Base-by-base conservation (phyloP, 2,329 filamentous ascomycete species). In the Epichloe glyceriae region DNA sequence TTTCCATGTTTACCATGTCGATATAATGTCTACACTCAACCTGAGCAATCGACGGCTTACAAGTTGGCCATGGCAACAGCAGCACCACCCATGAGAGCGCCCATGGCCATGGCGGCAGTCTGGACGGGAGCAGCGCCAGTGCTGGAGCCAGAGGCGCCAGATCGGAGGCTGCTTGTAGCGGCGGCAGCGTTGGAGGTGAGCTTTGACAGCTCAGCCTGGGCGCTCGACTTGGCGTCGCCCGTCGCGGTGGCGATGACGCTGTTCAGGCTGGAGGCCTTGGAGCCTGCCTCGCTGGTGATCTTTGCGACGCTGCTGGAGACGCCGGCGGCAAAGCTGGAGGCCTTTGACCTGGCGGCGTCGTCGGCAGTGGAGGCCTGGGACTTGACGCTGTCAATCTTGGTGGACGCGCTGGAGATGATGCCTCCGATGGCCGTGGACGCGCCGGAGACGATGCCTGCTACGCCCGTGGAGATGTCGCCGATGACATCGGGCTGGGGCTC, bases 31-130 rank as follows among this genome's bases (percentile, higher is more conserved):
- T 10, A 30, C 26, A 10, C 26, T 4, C 8, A 30, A 10, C 8
- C 8, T 0, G 0, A 10, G 26, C 8, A 30, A 30, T 2, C 4
- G 41, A 3, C 33, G 1, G 17, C 20, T 66, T 72, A 75, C 58
- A 74, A 51, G 64, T 73, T 73, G 58, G 61, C 66, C 46, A 43
- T 43, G 38, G 73, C 55, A 47, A 73, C 52, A 47, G 70, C 73
- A 3, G 69, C 71, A 57, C 72, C 73, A 22, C 72, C 73, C 46
- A 74, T 61, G 52, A 75, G 63, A 22, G 71, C 72, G 34, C 72
- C 72, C 45, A 75, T 61, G 19, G 67, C 72, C 41, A 74, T 56
- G 30, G 66, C 70, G 30, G 64, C 73, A 15, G 70, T 73, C 54
- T 65, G 66, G 50, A 60, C 64, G 6, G 65, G 65, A 47, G 56